Percentiles rank a stretch among this genome's conserved stretches.
These are phyloP conservation scores for Ophiostoma sp. DNA, from an alignment of 2,329 filamentous ascomycete genomes.

Conservation along the genomic window DNA sequence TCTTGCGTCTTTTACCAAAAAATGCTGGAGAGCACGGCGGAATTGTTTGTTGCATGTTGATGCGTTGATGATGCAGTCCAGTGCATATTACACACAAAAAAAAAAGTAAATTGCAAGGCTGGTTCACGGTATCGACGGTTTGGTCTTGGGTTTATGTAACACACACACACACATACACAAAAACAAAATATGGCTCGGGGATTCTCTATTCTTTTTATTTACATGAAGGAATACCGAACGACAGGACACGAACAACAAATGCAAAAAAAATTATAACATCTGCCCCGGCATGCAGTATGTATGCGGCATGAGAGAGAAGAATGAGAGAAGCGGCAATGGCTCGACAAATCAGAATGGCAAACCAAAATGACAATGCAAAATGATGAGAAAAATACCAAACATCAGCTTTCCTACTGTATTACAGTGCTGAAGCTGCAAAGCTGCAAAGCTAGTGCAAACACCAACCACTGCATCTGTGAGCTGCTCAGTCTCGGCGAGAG, in stretches of 20 bases:
- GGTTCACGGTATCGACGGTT: conserved; percentile 2
- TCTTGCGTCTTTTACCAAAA: conserved; percentile 5
- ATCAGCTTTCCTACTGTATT: neutral
- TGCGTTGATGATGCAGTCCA: neutral
- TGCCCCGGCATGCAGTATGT: neutral
- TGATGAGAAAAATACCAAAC: neutral
- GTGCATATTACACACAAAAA: neutral
- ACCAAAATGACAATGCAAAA: neutral
- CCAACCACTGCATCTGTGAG: neutral
- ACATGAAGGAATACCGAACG: neutral
- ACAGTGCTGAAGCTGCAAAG: neutral
- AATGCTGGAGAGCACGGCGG: conserved; percentile 15
- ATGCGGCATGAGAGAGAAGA: neutral
- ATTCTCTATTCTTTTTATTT: neutral
- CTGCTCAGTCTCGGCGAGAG: neutral
- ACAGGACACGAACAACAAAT: conserved; percentile 4
- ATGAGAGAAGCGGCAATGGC: neutral
- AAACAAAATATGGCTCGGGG: neutral
- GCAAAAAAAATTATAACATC: conserved; percentile 12
- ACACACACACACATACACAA: neutral
- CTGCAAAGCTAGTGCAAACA: neutral
- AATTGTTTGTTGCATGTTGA: conserved; percentile 7
- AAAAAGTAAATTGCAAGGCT: neutral
- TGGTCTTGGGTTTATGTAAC: conserved; percentile 17
- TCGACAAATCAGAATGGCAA: neutral